Conservation (phyloP, 2,329 filamentous ascomycete genomes). For the Pestalotiopsis sp. region DNA sequence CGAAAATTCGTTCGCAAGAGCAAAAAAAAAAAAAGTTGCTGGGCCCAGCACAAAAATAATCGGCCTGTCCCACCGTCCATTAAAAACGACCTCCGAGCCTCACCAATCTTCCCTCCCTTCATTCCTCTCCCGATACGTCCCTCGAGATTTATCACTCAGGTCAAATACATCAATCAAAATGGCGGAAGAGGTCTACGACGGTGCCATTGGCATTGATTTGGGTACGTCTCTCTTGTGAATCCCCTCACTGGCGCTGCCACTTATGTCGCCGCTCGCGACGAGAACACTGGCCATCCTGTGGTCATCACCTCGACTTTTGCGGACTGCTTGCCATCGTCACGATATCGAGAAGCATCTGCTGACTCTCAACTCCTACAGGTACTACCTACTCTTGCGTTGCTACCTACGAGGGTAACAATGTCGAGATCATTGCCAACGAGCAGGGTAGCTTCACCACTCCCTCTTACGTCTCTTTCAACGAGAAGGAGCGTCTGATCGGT, state of each 20-base stretch:
- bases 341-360: constrained; percentile 20
- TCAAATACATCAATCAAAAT: constrained; percentile 59
- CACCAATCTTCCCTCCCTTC: constrained; percentile 14
- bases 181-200: constrained; percentile 98
- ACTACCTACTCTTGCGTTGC: constrained; percentile 99
- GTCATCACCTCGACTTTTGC: neutral
- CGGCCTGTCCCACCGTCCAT: constrained; percentile 8
- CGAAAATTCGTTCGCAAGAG: constrained; percentile 11
- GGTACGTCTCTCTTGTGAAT: constrained; percentile 60
- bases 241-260: constrained; percentile 10
- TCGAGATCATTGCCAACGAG: constrained; percentile 99
- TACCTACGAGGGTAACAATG: constrained; percentile 98
- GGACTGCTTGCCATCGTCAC: neutral
- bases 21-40: constrained; percentile 13
- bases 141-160: constrained; percentile 26
- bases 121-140: constrained; percentile 22
- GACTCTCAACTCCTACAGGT: constrained; percentile 55
- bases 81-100: constrained; percentile 13
- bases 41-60: constrained; percentile 13
- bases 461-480: constrained; percentile 98
- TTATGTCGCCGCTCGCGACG: neutral
- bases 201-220: constrained; percentile 99
- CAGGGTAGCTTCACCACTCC: constrained; percentile 99
- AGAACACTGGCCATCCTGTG: neutral
- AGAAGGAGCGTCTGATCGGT: constrained; percentile 98